phyloP scores from a whole-genome alignment of 2,329 filamentous ascomycete species.

The Fusarium neocosmosporiellum region DNA sequence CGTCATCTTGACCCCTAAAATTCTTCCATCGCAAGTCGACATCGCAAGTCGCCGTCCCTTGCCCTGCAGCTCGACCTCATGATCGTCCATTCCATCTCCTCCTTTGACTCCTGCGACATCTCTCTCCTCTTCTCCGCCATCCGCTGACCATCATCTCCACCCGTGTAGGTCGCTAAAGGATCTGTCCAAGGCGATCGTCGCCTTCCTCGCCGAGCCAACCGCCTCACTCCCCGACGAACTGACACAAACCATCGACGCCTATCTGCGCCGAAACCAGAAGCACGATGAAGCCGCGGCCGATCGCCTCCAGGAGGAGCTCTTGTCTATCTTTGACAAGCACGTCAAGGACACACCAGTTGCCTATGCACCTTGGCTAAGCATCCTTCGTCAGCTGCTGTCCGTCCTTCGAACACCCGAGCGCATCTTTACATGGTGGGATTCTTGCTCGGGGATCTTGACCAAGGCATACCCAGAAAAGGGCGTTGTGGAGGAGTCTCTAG shows the following conservation, averaged over 20 bases:
- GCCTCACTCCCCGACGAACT: constrained; percentile 76
- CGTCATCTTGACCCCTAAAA: constrained; percentile 41
- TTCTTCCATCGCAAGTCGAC: constrained; percentile 24
- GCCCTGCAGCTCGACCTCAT: constrained; percentile 23
- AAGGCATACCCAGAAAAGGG: constrained; percentile 70
- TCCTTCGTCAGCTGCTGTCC: constrained; percentile 73
- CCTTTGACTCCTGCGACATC: constrained; percentile 22
- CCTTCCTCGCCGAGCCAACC: constrained; percentile 60
- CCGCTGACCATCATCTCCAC: constrained; percentile 37
- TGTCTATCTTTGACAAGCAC: constrained; percentile 72
- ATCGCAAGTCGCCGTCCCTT: constrained; percentile 9
- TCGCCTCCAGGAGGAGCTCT: constrained; percentile 78
- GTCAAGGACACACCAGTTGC: constrained; percentile 67
- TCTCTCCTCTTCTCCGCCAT: constrained; percentile 13
- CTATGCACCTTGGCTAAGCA: constrained; percentile 74
- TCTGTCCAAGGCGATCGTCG: constrained; percentile 66
- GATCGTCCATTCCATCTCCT: constrained; percentile 28
- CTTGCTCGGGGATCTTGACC: constrained; percentile 50
- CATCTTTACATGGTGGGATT: constrained; percentile 78
- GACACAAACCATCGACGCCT: constrained; percentile 69
- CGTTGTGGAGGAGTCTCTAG: constrained; percentile 71
- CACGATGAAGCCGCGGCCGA: constrained; percentile 77
- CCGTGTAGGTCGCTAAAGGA: constrained; percentile 67
- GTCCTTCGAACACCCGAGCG: constrained; percentile 71
- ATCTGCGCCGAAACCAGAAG: constrained; percentile 74